Conservation (phyloP, 164 flowering plant genomes). For the Dillenia suffruticosa region DNA sequence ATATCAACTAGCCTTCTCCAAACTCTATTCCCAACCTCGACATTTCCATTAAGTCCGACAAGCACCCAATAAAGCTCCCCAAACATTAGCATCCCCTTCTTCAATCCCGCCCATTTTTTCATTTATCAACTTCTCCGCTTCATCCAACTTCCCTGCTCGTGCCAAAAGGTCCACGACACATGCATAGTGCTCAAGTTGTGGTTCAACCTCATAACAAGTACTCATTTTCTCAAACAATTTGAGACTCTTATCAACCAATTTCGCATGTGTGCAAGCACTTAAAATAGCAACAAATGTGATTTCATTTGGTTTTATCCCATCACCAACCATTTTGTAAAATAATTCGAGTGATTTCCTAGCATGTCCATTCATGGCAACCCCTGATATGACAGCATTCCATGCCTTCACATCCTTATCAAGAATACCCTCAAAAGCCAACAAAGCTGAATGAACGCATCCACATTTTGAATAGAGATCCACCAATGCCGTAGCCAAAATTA, state of each 20-base stretch:
- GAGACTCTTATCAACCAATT: slow-evolving; percentile 45
- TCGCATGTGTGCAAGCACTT: slow-evolving; percentile 58
- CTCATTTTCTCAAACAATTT: slow-evolving; percentile 47
- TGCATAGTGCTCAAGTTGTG: slow-evolving; percentile 47
- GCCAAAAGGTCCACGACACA: slow-evolving; percentile 64
- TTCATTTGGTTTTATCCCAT: slow-evolving; percentile 46
- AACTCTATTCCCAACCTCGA: slow-evolving; percentile 43
- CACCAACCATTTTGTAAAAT: slow-evolving; percentile 37
- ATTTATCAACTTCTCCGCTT: slow-evolving; percentile 55
- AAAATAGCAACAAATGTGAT: slow-evolving; percentile 56
- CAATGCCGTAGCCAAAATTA: slow-evolving; percentile 57
- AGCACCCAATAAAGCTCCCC: slow-evolving; percentile 68
- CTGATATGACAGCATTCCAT: slow-evolving; percentile 72
- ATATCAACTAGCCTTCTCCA: slow-evolving; percentile 38
- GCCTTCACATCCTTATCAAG: slow-evolving; percentile 43
- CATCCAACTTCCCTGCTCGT: slow-evolving; percentile 54
- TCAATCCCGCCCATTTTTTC: slow-evolving; percentile 40
- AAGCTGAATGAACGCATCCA: slow-evolving; percentile 45
- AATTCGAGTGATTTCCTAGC: slow-evolving; percentile 41
- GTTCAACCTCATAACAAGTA: slow-evolving; percentile 32
- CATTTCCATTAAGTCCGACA: slow-evolving; percentile 51
- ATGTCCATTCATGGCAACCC: slow-evolving; percentile 51
- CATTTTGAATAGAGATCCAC: slow-evolving; percentile 71
- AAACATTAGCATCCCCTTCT: slow-evolving; percentile 49
- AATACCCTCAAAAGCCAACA: slow-evolving; percentile 48